Conservation (phyloP, 1,284 basidiomycete species). For the Ustilago esculenta region DNA sequence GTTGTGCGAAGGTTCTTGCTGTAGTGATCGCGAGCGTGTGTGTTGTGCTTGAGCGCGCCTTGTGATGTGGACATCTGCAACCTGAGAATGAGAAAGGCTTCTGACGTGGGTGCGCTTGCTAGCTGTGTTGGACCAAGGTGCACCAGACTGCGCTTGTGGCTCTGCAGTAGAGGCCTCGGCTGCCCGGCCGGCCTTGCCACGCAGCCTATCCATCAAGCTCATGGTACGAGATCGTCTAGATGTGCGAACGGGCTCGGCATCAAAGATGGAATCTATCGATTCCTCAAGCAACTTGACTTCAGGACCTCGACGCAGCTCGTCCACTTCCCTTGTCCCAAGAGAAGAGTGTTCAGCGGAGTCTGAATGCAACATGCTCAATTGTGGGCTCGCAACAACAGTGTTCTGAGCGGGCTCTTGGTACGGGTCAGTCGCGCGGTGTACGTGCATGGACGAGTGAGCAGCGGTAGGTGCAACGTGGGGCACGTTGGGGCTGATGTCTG, state of each 20-base stretch:
- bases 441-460: neutral
- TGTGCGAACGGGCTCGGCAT: neutral
- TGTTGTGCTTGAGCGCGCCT: too few species aligned
- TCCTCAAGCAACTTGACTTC: slow-evolving; percentile 5
- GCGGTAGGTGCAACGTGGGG: neutral
- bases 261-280: slow-evolving; percentile 6
- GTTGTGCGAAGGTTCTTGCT: too few species aligned
- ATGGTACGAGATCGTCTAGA: slow-evolving; percentile 9
- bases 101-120: slow-evolving; percentile 9
- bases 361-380: slow-evolving; percentile 6
- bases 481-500: neutral
- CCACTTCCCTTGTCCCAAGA: slow-evolving; percentile 8
- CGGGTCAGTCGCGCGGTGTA: slow-evolving; percentile 8
- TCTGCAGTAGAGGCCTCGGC: slow-evolving; percentile 2
- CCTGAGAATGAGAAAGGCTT: slow-evolving; percentile 5
- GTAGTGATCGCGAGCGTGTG: too few species aligned
- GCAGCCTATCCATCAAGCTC: slow-evolving; percentile 14
- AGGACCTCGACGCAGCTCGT: slow-evolving; percentile 10
- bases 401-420: slow-evolving; percentile 7
- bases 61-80: neutral
- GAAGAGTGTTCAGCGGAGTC: slow-evolving; percentile 6
- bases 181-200: neutral
- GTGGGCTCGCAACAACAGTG: neutral
- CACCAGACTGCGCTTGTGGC: slow-evolving; percentile 3
- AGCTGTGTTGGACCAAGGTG: neutral